Evolutionary conservation across 495 filamentous ascomycete genomes (phyloP).

Genomic region (Penicillium samsonianum): DNA sequence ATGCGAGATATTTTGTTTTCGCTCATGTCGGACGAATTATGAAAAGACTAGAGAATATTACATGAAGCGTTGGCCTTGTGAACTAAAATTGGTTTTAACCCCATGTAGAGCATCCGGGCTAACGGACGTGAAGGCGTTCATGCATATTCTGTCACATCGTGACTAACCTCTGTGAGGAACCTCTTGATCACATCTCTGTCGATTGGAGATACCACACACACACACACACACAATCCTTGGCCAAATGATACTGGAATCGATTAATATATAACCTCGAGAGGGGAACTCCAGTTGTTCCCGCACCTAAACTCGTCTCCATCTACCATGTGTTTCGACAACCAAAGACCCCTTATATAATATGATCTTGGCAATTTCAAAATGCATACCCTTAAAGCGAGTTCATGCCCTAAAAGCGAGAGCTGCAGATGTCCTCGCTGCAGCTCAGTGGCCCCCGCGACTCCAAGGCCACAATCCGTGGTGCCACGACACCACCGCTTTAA

Average conservation of each 20-base stretch:
- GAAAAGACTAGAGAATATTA: slow-evolving; percentile 52
- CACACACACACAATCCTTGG: neutral
- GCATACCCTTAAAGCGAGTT: slow-evolving; percentile 15
- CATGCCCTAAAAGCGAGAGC: slow-evolving; percentile 22
- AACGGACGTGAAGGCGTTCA: neutral
- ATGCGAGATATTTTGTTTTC: slow-evolving; percentile 21
- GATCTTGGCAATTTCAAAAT: slow-evolving; percentile 5
- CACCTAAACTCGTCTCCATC: slow-evolving; percentile 10
- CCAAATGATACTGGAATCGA: neutral
- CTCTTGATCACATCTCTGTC: neutral
- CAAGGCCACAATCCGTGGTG: slow-evolving; percentile 33
- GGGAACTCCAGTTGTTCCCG: neutral
- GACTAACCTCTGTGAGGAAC: neutral
- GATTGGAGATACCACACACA: slow-evolving; percentile 2
- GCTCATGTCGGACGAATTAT: slow-evolving; percentile 44
- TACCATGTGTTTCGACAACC: slow-evolving; percentile 21
- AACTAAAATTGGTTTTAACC: neutral
- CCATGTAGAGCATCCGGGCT: neutral
- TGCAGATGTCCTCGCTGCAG: slow-evolving; percentile 27
- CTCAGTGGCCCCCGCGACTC: slow-evolving; percentile 22
- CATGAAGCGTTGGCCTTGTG: slow-evolving; percentile 23
- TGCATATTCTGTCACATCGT: neutral
- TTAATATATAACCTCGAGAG: neutral
- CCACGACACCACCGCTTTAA: slow-evolving; percentile 43
- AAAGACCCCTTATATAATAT: neutral